These are phyloP conservation scores for Chalciporus sp. DNA, from an alignment of 1,284 basidiomycete genomes.

Conservation along the genomic window DNA sequence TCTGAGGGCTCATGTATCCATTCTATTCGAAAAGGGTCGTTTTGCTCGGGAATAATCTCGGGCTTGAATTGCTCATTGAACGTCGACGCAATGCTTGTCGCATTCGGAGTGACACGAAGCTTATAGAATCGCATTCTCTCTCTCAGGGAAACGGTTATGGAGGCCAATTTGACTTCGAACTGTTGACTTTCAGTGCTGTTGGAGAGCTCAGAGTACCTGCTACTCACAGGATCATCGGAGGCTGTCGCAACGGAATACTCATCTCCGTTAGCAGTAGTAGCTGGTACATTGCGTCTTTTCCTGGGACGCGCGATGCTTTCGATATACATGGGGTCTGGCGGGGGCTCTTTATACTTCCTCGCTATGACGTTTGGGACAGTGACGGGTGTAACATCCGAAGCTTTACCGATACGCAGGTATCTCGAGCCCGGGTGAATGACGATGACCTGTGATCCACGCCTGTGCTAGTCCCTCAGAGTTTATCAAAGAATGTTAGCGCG, in stretches of 20 bases:
- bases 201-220: neutral
- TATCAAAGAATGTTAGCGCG: slow-evolving; percentile 15
- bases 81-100: slow-evolving; percentile 68
- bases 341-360: slow-evolving; percentile 50
- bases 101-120: slow-evolving; percentile 76
- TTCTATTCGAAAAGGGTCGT: slow-evolving; percentile 79
- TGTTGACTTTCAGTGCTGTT: slow-evolving; percentile 30
- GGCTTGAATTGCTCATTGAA: slow-evolving; percentile 80
- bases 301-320: slow-evolving; percentile 56
- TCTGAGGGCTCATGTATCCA: slow-evolving; percentile 68
- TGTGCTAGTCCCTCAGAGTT: slow-evolving; percentile 37
- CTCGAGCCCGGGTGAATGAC: slow-evolving; percentile 95
- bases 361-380: slow-evolving; percentile 81
- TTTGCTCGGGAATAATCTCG: slow-evolving; percentile 79
- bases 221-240: slow-evolving; percentile 64
- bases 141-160: slow-evolving; percentile 74
- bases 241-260: slow-evolving; percentile 47
- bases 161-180: slow-evolving; percentile 75
- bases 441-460: slow-evolving; percentile 76
- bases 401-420: slow-evolving; percentile 84
- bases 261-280: slow-evolving; percentile 37
- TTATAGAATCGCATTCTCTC: slow-evolving; percentile 90
- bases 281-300: slow-evolving; percentile 31
- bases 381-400: slow-evolving; percentile 83
- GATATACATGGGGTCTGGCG: slow-evolving; percentile 46